Conservation (phyloP, 1,284 basidiomycete species). For the Cutaneotrichosporon sp. region DNA sequence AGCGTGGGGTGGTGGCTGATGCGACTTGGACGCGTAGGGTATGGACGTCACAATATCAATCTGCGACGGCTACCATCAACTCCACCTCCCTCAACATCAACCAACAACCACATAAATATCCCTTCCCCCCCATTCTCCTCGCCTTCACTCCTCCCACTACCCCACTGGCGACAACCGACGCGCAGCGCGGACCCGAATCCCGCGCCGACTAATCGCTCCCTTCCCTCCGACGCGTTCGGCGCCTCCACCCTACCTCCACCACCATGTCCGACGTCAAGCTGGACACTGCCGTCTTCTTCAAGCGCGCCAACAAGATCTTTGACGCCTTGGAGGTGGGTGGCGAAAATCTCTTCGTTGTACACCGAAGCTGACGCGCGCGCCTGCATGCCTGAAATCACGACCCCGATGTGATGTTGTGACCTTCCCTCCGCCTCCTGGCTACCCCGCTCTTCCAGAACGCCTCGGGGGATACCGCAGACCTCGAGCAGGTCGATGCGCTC, state of each 20-base stretch:
- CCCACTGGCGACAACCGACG: background rate
- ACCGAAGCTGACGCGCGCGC: background rate
- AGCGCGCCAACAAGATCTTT: conserved; percentile 68
- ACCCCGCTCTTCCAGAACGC: conserved; percentile 62
- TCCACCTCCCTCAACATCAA: too few species aligned
- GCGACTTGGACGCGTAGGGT: background rate
- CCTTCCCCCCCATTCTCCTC: background rate
- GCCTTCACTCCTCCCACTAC: background rate
- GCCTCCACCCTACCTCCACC: conserved; percentile 9
- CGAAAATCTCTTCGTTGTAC: too few species aligned
- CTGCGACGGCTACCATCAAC: too few species aligned
- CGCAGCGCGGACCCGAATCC: background rate
- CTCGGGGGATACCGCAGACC: conserved; percentile 61
- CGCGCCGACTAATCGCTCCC: background rate
- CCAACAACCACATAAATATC: background rate
- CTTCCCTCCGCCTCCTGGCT: background rate
- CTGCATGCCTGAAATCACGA: background rate
- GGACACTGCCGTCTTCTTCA: conserved; percentile 62
- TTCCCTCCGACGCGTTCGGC: conserved; percentile 3
- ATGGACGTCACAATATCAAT: conserved; percentile 7
- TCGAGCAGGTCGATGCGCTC: conserved; percentile 62
- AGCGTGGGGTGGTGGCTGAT: background rate
- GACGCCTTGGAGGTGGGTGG: conserved; percentile 71
- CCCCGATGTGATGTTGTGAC: conserved; percentile 4
- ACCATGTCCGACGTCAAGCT: conserved; percentile 58